phyloP scores from a whole-genome alignment of 306 rosid species.

The Sesbania bispinosa region DNA sequence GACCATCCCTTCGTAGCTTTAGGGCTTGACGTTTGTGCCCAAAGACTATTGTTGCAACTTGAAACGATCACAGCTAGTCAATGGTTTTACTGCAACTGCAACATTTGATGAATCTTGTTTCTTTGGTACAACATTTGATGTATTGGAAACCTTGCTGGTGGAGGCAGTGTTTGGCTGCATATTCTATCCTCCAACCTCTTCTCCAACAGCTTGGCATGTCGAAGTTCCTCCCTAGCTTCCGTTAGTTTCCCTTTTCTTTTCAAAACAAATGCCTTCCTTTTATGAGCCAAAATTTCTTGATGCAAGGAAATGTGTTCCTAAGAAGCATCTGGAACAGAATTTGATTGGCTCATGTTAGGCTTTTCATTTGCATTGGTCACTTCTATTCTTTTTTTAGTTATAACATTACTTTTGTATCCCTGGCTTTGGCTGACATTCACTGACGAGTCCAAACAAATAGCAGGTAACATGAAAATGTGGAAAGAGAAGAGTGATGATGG shows the following conservation, averaged over 20 bases:
- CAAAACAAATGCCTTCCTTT: slow-evolving; percentile 76
- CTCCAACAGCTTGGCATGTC: slow-evolving; percentile 76
- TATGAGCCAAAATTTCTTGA: slow-evolving; percentile 74
- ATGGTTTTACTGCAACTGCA: slow-evolving; percentile 45
- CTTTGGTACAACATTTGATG: slow-evolving; percentile 39
- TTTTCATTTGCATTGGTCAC: slow-evolving; percentile 35
- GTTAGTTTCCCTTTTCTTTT: slow-evolving; percentile 87
- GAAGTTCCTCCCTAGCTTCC: slow-evolving; percentile 89
- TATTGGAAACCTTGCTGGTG: slow-evolving; percentile 22
- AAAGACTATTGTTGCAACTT: slow-evolving; percentile 97
- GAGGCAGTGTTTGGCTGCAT: slow-evolving; percentile 33
- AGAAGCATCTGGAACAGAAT: slow-evolving; percentile 38
- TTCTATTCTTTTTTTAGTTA: slow-evolving; percentile 29
- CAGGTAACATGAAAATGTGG: too few relatives aligned
- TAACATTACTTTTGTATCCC: slow-evolving; percentile 20
- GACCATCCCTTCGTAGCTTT: slow-evolving; percentile 85
- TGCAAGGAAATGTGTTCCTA: slow-evolving; percentile 38
- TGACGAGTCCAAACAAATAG: slow-evolving; percentile 25
- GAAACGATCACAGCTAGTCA: slow-evolving; percentile 88
- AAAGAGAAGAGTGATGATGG: too few relatives aligned
- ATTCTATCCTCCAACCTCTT: slow-evolving; percentile 57
- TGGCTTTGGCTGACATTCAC: slow-evolving; percentile 25
- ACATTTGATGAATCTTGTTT: slow-evolving; percentile 30
- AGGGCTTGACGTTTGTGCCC: slow-evolving; percentile 88
- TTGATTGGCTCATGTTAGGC: slow-evolving; percentile 30